phyloP scores from a whole-genome alignment of 805 yeast species.

The Starmerella tilneyi region DNA sequence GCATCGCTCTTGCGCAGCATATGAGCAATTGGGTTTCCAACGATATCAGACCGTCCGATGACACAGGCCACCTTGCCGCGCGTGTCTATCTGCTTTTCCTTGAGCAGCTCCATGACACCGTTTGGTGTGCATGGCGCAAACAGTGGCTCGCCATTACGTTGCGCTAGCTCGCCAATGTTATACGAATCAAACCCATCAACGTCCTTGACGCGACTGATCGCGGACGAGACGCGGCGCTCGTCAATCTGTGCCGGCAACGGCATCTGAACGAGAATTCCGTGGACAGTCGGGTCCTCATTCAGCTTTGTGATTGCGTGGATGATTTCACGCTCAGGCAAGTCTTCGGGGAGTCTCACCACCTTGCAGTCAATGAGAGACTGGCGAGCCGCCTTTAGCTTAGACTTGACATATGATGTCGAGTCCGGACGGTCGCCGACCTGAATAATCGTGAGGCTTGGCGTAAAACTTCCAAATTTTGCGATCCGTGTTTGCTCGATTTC shows the following conservation, averaged over 20 bases:
- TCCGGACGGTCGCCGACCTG: constrained; percentile 91
- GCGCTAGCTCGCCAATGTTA: constrained; percentile 84
- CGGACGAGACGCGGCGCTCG: constrained; percentile 67
- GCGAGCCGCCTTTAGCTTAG: constrained; percentile 80
- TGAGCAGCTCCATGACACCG: constrained; percentile 74
- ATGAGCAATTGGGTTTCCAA: constrained; percentile 86
- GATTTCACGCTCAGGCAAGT: constrained; percentile 47
- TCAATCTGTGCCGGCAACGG: constrained; percentile 77
- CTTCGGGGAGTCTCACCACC: constrained; percentile 53
- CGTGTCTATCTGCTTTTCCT: constrained; percentile 52
- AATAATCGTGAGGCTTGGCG: constrained; percentile 69
- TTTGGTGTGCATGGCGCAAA: constrained; percentile 94
- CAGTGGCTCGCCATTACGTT: constrained; percentile 70
- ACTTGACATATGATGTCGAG: constrained; percentile 81
- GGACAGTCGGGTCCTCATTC: constrained; percentile 64
- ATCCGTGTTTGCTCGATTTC: constrained; percentile 42
- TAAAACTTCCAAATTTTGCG: constrained; percentile 40
- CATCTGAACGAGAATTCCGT: constrained; percentile 81
- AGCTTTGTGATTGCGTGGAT: constrained; percentile 49
- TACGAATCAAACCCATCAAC: constrained; percentile 89
- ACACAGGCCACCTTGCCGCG: constrained; percentile 81
- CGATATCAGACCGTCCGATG: constrained; percentile 93
- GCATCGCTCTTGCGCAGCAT: constrained; percentile 66
- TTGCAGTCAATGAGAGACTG: constrained; percentile 69
- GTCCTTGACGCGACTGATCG: constrained; percentile 75